A percentile compares a stretch with the other conserved stretches of the same genome.
Conservation (phyloP, 1,139 yeast genomes). For the Meyerozyma guilliermondii region DNA sequence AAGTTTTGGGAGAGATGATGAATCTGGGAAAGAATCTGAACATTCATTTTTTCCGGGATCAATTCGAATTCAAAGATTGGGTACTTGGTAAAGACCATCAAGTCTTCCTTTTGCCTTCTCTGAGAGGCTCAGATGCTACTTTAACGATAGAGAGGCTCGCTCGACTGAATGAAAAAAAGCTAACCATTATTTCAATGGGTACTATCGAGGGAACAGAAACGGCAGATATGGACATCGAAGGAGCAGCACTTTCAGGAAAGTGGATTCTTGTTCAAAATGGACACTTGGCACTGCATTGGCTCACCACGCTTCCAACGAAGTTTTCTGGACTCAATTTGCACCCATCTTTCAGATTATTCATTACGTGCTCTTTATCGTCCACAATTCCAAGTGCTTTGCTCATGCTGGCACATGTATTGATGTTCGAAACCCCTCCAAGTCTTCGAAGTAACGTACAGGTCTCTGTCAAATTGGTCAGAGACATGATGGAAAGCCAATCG, state of each 20-base stretch:
- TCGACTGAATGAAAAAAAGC: conserved; percentile 12
- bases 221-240: conserved; percentile 52
- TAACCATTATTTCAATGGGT: conserved; percentile 65
- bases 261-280: conserved; percentile 80
- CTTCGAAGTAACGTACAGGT: conserved; percentile 47
- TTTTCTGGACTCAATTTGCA: conserved; percentile 21
- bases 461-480: conserved; percentile 27
- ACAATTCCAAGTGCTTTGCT: conserved; percentile 53
- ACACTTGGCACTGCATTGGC: conserved; percentile 67
- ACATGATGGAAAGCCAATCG: conserved; percentile 10
- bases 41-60: not conserved
- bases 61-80: not conserved
- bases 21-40: not conserved
- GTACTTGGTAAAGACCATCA: not conserved
- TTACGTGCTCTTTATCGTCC: conserved; percentile 53
- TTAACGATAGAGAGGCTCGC: conserved; percentile 48
- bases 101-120: conserved; percentile 49
- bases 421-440: conserved; percentile 61
- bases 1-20: not conserved
- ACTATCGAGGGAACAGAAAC: conserved; percentile 58
- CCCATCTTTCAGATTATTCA: conserved; percentile 45
- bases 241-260: conserved; percentile 40
- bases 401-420: conserved; percentile 45
- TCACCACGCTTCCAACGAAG: conserved; percentile 46
- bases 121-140: conserved; percentile 66